Percentiles rank a stretch among this genome's conserved stretches.
These are phyloP conservation scores for Pleurotus giganteus DNA, from an alignment of 768 basidiomycete genomes.

Conservation along the genomic window DNA sequence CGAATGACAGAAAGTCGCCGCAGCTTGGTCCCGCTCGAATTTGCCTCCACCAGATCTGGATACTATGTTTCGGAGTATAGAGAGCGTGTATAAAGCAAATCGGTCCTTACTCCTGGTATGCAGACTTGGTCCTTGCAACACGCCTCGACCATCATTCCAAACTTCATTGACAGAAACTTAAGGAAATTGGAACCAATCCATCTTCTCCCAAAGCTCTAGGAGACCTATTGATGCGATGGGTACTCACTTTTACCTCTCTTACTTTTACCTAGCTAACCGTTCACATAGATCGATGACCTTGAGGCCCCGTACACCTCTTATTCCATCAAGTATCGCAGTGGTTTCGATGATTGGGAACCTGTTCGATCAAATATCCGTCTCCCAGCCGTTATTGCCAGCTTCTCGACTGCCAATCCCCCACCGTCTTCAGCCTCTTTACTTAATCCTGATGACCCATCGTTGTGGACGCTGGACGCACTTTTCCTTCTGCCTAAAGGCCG, in stretches of 20 bases:
- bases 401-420: constrained; percentile 66
- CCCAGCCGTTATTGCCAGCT: constrained; percentile 58
- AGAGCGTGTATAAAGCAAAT: constrained; percentile 91
- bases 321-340: constrained; percentile 63
- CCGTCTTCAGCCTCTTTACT: constrained; percentile 38
- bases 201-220: constrained; percentile 92
- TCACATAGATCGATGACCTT: constrained; percentile 82
- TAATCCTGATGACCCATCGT: constrained; percentile 32
- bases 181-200: constrained; percentile 91
- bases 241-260: constrained; percentile 35
- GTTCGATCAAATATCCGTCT: constrained; percentile 77
- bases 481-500: constrained; percentile 86
- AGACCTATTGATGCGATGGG: constrained; percentile 97
- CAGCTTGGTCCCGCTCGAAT: constrained; percentile 96
- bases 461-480: constrained; percentile 85
- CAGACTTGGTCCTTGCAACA: constrained; percentile 10
- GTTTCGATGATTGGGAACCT: constrained; percentile 84
- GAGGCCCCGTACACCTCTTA: constrained; percentile 85
- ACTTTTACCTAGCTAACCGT: constrained; percentile 15
- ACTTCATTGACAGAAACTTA: constrained; percentile 66
- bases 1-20: constrained; percentile 78
- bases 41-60: constrained; percentile 92
- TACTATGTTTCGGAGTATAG: constrained; percentile 91
- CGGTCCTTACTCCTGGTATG: constrained; percentile 73
- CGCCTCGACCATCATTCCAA: constrained; percentile 9